phyloP scores from a whole-genome alignment of 129 eudicot genomes.

The Artemisia annua region DNA sequence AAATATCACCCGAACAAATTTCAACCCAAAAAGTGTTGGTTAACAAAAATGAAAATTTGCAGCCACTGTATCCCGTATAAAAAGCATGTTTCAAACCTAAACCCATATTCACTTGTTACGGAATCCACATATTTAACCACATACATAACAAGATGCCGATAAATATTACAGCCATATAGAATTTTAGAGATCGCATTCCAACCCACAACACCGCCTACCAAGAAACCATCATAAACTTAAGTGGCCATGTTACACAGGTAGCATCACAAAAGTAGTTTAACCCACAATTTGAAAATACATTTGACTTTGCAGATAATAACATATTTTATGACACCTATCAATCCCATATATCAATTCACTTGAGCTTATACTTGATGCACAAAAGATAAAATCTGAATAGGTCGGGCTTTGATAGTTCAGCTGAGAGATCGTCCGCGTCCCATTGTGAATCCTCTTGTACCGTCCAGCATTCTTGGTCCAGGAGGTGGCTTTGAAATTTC shows the following conservation, averaged over 20 bases:
- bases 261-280: slow-evolving; percentile 22
- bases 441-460: slow-evolving; percentile 90
- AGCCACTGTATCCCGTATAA: neutral
- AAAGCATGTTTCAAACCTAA: neutral
- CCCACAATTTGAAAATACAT: slow-evolving; percentile 22
- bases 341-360: slow-evolving; percentile 16
- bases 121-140: neutral
- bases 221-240: slow-evolving; percentile 18
- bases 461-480: slow-evolving; percentile 97
- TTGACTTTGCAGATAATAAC: slow-evolving; percentile 18
- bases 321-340: neutral
- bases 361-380: slow-evolving; percentile 5
- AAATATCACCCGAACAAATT: too few species aligned
- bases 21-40: too few species aligned
- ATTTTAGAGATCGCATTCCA: slow-evolving; percentile 1
- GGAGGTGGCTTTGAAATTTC: slow-evolving; percentile 93
- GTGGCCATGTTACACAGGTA: slow-evolving; percentile 15
- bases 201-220: neutral
- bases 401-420: slow-evolving; percentile 17
- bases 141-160: neutral
- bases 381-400: slow-evolving; percentile 10
- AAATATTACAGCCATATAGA: too few species aligned
- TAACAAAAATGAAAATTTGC: too few species aligned
- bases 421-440: slow-evolving; percentile 84
- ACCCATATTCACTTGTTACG: neutral